Evolutionary conservation across 306 rosid genomes (phyloP).

Genomic region (Macrotyloma uniflorum): DNA sequence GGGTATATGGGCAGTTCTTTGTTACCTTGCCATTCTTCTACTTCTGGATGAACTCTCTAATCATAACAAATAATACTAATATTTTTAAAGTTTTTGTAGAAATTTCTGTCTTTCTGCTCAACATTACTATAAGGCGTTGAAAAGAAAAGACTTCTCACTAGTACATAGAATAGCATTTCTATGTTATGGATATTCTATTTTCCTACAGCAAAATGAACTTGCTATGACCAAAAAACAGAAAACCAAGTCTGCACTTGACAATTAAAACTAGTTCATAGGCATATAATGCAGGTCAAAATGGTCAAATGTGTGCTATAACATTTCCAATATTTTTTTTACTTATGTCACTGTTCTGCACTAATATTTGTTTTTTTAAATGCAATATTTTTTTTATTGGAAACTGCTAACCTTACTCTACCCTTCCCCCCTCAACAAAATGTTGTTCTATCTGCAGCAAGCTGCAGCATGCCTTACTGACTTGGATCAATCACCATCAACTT

Average conservation of each 20-base stretch:
- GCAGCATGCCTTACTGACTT: slow-evolving; percentile 75
- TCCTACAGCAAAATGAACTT: not conserved
- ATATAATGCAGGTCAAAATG: slow-evolving; percentile 28
- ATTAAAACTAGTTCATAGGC: slow-evolving; percentile 22
- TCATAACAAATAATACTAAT: slow-evolving; percentile 3
- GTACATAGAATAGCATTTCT: slow-evolving; percentile 21
- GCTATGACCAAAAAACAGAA: not conserved
- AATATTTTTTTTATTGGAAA: slow-evolving; percentile 32
- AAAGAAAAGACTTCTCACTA: slow-evolving; percentile 3
- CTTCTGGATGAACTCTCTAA: slow-evolving; percentile 30
- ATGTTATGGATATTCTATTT: slow-evolving; percentile 1
- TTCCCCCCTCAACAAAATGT: slow-evolving; percentile 16
- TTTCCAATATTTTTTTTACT: not conserved
- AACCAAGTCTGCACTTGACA: not conserved
- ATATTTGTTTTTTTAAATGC: slow-evolving; percentile 18
- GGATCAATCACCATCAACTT: slow-evolving; percentile 86
- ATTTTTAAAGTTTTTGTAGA: slow-evolving; percentile 1
- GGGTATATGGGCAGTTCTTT: slow-evolving; percentile 26
- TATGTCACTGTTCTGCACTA: not conserved
- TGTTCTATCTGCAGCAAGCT: slow-evolving; percentile 78
- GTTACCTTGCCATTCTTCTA: slow-evolving; percentile 6
- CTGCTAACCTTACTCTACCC: not conserved
- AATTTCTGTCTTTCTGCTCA: slow-evolving; percentile 3
- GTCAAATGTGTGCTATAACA: not conserved
- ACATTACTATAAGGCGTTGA: not conserved